phyloP scores from a whole-genome alignment of 805 yeast genomes.

The Osmozyma mogii region DNA sequence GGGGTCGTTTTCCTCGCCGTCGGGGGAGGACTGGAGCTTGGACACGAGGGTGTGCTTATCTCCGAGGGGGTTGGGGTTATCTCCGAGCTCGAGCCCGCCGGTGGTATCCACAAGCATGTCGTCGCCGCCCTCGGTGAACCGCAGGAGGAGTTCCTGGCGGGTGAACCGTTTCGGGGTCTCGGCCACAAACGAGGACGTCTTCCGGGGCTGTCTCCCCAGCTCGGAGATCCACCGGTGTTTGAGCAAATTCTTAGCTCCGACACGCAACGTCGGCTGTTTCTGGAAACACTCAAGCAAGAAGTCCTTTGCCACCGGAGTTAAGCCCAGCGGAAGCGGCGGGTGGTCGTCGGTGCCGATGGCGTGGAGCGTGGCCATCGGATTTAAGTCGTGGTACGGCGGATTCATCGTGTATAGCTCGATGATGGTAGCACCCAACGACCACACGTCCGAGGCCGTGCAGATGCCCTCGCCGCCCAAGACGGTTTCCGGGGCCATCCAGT shows the following conservation, averaged over 20 bases:
- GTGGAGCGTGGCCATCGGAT: constrained; percentile 73
- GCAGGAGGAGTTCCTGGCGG: no score
- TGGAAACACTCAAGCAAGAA: constrained; percentile 64
- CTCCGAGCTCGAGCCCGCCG: no score
- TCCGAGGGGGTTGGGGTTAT: no score
- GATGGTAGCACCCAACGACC: constrained; percentile 95
- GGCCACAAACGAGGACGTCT: no score
- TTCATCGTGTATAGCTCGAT: constrained; percentile 77
- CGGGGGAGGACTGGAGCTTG: no score
- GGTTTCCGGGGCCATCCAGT: constrained; percentile 99
- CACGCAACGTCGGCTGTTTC: constrained; percentile 54
- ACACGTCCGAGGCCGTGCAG: constrained; percentile 80
- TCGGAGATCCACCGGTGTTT: constrained; percentile 48
- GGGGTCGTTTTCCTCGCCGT: constrained; percentile 27
- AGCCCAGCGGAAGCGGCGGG: constrained; percentile 57
- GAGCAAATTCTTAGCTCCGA: constrained; percentile 46
- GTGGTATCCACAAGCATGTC: no score
- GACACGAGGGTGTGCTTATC: no score
- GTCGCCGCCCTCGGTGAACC: no score
- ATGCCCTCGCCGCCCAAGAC: constrained; percentile 74
- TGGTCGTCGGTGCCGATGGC: constrained; percentile 72
- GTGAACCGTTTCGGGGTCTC: no score
- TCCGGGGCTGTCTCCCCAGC: not conserved
- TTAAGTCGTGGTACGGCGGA: constrained; percentile 78
- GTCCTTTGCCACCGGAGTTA: constrained; percentile 40